These are phyloP conservation scores for Arabis hirsuta DNA, from an alignment of 345 rosid species.

Conservation along the genomic window DNA sequence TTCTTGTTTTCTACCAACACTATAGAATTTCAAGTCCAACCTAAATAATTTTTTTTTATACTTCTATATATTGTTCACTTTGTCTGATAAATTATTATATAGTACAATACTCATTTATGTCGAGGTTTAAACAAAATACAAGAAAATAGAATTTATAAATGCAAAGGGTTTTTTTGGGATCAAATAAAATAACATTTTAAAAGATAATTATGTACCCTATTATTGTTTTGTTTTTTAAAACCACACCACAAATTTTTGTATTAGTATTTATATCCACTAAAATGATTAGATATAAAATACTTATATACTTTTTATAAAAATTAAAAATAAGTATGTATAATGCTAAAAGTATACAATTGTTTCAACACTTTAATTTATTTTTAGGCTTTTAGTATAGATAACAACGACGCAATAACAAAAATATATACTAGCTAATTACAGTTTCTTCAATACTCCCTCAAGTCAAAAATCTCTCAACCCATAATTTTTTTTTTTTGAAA, in stretches of 20 bases:
- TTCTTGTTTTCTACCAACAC: background rate
- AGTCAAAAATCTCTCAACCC: background rate
- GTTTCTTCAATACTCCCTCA: constrained; percentile 1
- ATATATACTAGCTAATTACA: background rate
- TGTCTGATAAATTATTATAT: background rate
- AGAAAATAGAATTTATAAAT: background rate
- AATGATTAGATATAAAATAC: too few relatives aligned
- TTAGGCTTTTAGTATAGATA: background rate
- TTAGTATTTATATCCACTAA: too few relatives aligned
- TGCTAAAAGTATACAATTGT: too few relatives aligned
- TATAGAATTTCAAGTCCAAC: background rate
- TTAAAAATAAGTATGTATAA: too few relatives aligned
- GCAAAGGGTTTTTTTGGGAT: too few relatives aligned
- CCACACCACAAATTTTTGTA: too few relatives aligned
- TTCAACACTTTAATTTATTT: too few relatives aligned
- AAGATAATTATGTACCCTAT: too few relatives aligned
- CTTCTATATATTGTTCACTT: background rate
- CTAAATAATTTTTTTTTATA: background rate
- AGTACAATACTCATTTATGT: background rate
- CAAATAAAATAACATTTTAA: background rate
- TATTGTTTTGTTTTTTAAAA: too few relatives aligned
- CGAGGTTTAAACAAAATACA: background rate
- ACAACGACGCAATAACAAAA: background rate
- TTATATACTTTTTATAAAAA: too few relatives aligned
- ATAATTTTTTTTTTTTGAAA: background rate